These are phyloP conservation scores for Smallanthus sonchifolius DNA, from an alignment of 129 eudicot genomes.

Conservation along the genomic window DNA sequence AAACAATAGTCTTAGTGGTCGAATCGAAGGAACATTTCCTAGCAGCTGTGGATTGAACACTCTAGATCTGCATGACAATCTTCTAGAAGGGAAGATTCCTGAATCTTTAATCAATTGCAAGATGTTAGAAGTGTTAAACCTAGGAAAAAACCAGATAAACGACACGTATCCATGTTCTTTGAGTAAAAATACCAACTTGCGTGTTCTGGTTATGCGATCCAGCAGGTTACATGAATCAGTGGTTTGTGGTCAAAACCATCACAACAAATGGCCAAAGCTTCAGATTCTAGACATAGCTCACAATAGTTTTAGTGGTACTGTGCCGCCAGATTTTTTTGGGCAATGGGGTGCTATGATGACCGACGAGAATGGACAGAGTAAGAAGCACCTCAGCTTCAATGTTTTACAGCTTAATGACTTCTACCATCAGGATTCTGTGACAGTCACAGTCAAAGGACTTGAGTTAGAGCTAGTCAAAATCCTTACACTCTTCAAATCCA, in stretches of 20 bases:
- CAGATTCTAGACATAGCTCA: conserved; percentile 47
- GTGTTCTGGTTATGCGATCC: conserved; percentile 34
- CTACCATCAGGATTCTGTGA: conserved; percentile 43
- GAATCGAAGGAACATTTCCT: conserved; percentile 25
- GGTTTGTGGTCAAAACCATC: background rate
- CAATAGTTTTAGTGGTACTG: conserved; percentile 16
- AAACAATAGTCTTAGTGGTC: conserved; percentile 35
- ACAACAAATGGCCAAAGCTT: conserved; percentile 23
- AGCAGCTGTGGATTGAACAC: conserved; percentile 25
- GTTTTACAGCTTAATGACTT: background rate
- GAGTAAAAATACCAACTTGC: conserved; percentile 15
- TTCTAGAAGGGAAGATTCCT: conserved; percentile 30
- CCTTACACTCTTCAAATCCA: conserved; percentile 41
- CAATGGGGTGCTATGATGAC: conserved; percentile 34
- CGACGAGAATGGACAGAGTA: background rate
- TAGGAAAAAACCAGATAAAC: conserved; percentile 25
- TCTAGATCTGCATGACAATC: conserved; percentile 38
- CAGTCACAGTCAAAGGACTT: conserved; percentile 37
- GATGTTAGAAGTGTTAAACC: conserved; percentile 30
- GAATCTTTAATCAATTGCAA: conserved; percentile 30
- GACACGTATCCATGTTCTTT: conserved; percentile 35
- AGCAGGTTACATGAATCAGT: conserved; percentile 30
- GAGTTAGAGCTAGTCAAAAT: conserved; percentile 46
- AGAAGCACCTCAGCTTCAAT: conserved; percentile 8
- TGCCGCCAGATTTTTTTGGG: conserved; percentile 17